Evolutionary conservation across 371 early-diverging fungal genomes (phyloP).

Genomic region (Capniomyces stellatus): DNA sequence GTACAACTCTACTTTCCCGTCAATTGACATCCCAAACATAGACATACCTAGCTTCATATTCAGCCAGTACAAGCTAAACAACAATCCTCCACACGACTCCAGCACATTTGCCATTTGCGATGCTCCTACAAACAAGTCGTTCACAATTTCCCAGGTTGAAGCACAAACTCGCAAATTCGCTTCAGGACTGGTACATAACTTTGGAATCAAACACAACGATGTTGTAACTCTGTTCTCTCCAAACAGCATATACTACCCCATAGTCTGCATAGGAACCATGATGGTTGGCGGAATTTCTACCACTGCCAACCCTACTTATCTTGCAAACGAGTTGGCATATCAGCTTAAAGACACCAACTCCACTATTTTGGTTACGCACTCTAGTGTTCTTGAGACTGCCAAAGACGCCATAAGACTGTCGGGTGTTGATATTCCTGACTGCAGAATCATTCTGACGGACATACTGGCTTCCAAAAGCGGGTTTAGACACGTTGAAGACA

Average conservation of each 20-base stretch:
- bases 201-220: slow-evolving; percentile 40
- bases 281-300: slow-evolving; percentile 19
- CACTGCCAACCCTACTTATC: slow-evolving; percentile 25
- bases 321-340: slow-evolving; percentile 20
- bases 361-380: slow-evolving; percentile 12
- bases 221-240: slow-evolving; percentile 46
- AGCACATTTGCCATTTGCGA: slow-evolving; percentile 26
- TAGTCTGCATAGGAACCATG: slow-evolving; percentile 27
- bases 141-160: slow-evolving; percentile 44
- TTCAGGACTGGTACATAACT: slow-evolving; percentile 36
- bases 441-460: slow-evolving; percentile 1
- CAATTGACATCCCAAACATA: slow-evolving; percentile 33
- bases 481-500: background rate
- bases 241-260: slow-evolving; percentile 35
- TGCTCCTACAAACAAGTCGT: slow-evolving; percentile 27
- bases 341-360: slow-evolving; percentile 12
- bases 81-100: background rate
- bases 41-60: slow-evolving; percentile 47
- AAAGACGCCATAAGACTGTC: slow-evolving; percentile 4
- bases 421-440: slow-evolving; percentile 4
- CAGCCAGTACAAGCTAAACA: background rate
- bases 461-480: background rate
- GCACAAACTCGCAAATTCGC: slow-evolving; percentile 37
- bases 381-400: slow-evolving; percentile 5
- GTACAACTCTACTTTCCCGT: slow-evolving; percentile 26